Percentiles rank a stretch among this genome's conserved stretches.
Evolutionary conservation across 257 asterid genomes (phyloP).

Genomic region (Solanum pimpinellifolium): DNA sequence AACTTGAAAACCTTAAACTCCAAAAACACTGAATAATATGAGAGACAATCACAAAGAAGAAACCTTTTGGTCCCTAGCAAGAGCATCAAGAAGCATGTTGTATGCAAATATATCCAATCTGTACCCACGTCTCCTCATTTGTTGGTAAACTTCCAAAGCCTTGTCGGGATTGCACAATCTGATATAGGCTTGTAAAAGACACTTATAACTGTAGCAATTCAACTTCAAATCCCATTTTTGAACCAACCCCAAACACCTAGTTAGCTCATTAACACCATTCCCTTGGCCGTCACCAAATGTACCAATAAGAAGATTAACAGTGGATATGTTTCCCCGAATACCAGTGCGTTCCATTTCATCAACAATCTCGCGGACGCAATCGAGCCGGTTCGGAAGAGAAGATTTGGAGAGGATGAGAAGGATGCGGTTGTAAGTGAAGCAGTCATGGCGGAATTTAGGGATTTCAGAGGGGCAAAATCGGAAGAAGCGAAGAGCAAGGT

Average conservation of each 20-base stretch:
- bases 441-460: constrained; percentile 61
- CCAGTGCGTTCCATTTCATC: constrained; percentile 24
- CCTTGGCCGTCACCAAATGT: constrained; percentile 20
- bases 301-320: constrained; percentile 69
- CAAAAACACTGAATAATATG: neutral
- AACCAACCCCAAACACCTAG: constrained; percentile 54
- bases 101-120: constrained; percentile 61
- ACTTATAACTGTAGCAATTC: constrained; percentile 75
- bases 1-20: neutral
- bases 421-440: constrained; percentile 74
- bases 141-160: constrained; percentile 41
- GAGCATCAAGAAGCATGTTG: constrained; percentile 84
- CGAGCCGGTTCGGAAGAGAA: constrained; percentile 31
- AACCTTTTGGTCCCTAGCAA: constrained; percentile 77
- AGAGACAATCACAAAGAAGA: neutral
- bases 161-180: constrained; percentile 38
- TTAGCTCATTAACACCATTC: constrained; percentile 40
- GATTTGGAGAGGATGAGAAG: constrained; percentile 54
- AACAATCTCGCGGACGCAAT: constrained; percentile 29
- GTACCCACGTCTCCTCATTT: constrained; percentile 57
- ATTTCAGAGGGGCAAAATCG: constrained; percentile 54
- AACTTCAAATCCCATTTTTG: constrained; percentile 68
- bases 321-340: constrained; percentile 58
- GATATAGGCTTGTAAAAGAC: constrained; percentile 76
- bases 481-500: constrained; percentile 60